phyloP scores from a whole-genome alignment of 495 filamentous ascomycete species.

The Penicillium alfredii region DNA sequence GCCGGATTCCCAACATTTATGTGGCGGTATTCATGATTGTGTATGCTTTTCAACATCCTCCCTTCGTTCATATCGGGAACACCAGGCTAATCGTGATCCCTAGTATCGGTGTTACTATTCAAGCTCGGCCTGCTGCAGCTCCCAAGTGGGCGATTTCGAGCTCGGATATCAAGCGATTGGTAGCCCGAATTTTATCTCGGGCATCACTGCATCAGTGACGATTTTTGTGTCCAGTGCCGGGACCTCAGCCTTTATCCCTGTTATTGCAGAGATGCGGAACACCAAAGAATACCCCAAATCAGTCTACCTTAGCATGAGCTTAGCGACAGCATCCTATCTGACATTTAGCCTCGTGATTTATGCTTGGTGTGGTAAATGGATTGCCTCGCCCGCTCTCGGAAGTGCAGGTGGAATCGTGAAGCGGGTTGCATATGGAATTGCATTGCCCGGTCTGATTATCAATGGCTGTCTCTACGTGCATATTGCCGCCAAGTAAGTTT shows the following conservation, averaged over 20 bases:
- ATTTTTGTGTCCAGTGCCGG: constrained; percentile 48
- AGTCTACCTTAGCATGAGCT: constrained; percentile 53
- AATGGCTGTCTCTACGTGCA: constrained; percentile 56
- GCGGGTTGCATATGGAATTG: constrained; percentile 66
- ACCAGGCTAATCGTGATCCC: constrained; percentile 1
- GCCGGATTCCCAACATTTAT: constrained; percentile 41
- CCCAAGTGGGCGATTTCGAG: constrained; percentile 29
- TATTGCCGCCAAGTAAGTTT: constrained; percentile 52
- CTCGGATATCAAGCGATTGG: constrained; percentile 37
- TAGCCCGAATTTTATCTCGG: constrained; percentile 29
- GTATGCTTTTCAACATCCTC: constrained; percentile 14
- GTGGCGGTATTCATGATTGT: constrained; percentile 46
- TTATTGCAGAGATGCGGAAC: constrained; percentile 70
- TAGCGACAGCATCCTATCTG: constrained; percentile 60
- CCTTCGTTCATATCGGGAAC: not conserved
- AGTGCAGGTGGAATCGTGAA: constrained; percentile 53
- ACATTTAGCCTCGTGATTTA: constrained; percentile 52
- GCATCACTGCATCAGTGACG: constrained; percentile 35
- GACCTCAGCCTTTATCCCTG: constrained; percentile 63
- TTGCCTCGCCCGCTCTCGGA: constrained; percentile 64
- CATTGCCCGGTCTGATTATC: constrained; percentile 51
- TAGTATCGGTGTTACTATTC: too few relatives aligned
- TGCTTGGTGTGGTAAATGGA: constrained; percentile 59
- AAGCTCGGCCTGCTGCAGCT: constrained; percentile 32
- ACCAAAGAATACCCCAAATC: constrained; percentile 61